A percentile compares a stretch with the other conserved stretches of the same genome.
phyloP scores from a whole-genome alignment of 2,329 filamentous ascomycete genomes.

The Nemania diffusa region DNA sequence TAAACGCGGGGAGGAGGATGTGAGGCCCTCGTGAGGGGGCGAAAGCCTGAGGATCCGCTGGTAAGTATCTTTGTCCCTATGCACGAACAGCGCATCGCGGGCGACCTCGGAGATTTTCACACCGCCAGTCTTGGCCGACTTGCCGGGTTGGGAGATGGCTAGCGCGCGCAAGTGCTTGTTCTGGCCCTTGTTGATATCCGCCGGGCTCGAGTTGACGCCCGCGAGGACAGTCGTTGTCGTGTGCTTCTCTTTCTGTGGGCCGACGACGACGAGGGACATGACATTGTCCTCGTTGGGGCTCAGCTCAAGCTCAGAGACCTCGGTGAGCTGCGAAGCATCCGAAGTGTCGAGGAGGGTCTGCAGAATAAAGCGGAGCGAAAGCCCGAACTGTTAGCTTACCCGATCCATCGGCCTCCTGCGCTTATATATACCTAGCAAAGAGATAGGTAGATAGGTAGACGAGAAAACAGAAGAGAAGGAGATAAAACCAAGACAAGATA shows the following conservation, averaged over 20 bases:
- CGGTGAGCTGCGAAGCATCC: slow-evolving; percentile 69
- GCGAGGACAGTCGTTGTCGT: slow-evolving; percentile 70
- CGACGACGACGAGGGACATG: slow-evolving; percentile 79
- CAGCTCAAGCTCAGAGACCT: slow-evolving; percentile 78
- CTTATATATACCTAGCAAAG: background rate
- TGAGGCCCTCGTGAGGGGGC: slow-evolving; percentile 60
- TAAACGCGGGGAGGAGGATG: slow-evolving; percentile 63
- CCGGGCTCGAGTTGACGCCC: slow-evolving; percentile 84
- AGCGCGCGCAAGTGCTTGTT: slow-evolving; percentile 89
- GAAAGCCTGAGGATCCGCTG: slow-evolving; percentile 69
- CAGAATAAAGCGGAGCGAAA: slow-evolving; percentile 26
- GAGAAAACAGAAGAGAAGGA: background rate
- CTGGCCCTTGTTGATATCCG: slow-evolving; percentile 76
- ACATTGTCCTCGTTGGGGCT: slow-evolving; percentile 89
- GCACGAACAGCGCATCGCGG: slow-evolving; percentile 63
- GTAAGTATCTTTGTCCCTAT: slow-evolving; percentile 65
- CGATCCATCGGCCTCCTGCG: background rate
- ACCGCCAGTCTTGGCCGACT: slow-evolving; percentile 51
- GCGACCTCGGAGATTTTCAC: slow-evolving; percentile 62
- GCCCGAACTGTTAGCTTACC: slow-evolving; percentile 32
- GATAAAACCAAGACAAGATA: background rate
- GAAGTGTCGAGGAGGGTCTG: slow-evolving; percentile 79
- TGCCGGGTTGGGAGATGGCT: slow-evolving; percentile 59
- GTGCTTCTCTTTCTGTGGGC: slow-evolving; percentile 65
- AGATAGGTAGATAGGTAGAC: no score